These are phyloP conservation scores for Pythium periplocum DNA, from an alignment of 352 stramenopile species.

Conservation along the genomic window DNA sequence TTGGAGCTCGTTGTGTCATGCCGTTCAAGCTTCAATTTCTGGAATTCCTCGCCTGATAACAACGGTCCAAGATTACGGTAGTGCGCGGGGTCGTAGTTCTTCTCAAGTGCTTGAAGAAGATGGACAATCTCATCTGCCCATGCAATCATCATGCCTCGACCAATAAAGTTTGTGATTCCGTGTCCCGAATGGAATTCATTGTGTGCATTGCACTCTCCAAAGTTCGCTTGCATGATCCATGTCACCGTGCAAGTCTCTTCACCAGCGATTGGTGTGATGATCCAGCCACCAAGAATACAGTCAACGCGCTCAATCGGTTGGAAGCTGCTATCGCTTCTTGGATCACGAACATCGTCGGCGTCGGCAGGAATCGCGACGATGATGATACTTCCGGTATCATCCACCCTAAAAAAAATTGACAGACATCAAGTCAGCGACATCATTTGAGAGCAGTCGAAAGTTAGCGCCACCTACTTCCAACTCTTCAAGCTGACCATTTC, in stretches of 20 bases:
- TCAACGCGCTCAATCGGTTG: conserved; percentile 29
- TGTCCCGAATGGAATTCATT: conserved; percentile 33
- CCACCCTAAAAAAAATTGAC: conserved; percentile 28
- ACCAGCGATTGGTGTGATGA: conserved; percentile 50
- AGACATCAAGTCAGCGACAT: too few relatives aligned
- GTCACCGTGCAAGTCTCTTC: conserved; percentile 64
- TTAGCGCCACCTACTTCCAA: conserved; percentile 42
- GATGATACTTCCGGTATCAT: conserved; percentile 56
- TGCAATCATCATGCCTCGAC: conserved; percentile 30
- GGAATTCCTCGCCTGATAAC: conserved; percentile 27
- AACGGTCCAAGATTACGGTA: conserved; percentile 52
- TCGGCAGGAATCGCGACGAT: conserved; percentile 60
- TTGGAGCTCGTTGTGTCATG: conserved; percentile 20
- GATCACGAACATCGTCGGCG: too few relatives aligned
- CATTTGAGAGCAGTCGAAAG: too few relatives aligned
- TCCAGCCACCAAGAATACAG: conserved; percentile 61
- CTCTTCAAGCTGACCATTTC: conserved; percentile 63
- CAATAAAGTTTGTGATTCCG: conserved; percentile 29
- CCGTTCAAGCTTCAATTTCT: conserved; percentile 37
- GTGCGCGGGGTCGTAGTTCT: conserved; percentile 40
- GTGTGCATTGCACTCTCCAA: conserved; percentile 45
- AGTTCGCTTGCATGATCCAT: conserved; percentile 81
- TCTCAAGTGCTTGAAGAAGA: conserved; percentile 34
- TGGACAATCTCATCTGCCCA: conserved; percentile 56
- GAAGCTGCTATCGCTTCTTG: neutral